Evolutionary conservation across 1,284 basidiomycete species (phyloP).

Genomic region (Irpex rosettiformis): DNA sequence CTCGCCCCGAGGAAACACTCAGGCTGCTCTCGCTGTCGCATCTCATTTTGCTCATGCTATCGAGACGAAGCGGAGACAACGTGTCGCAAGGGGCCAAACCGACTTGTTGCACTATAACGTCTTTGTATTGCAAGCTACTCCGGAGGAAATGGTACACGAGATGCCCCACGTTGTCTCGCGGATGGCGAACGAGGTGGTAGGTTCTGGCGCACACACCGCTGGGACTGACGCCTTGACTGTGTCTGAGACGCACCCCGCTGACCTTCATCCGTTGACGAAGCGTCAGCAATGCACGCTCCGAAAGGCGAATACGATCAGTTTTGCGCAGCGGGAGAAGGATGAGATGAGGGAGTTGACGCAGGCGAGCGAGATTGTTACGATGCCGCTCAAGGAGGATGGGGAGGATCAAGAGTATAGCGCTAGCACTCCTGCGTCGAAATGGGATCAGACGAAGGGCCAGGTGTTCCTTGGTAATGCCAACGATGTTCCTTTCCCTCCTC

Average conservation of each 20-base stretch:
- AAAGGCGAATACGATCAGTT: conserved; percentile 63
- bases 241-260: conserved; percentile 26
- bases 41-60: conserved; percentile 57
- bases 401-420: conserved; percentile 18
- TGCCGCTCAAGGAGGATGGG: conserved; percentile 23
- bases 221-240: conserved; percentile 10
- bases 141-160: conserved; percentile 42
- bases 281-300: conserved; percentile 12
- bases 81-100: conserved; percentile 27
- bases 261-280: conserved; percentile 26
- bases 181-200: conserved; percentile 21
- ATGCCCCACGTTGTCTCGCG: conserved; percentile 48
- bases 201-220: conserved; percentile 11
- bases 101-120: conserved; percentile 77
- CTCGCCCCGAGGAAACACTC: conserved; percentile 56
- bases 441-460: conserved; percentile 56
- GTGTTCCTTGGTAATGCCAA: conserved; percentile 76
- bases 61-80: conserved; percentile 50
- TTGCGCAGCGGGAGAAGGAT: conserved; percentile 77
- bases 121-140: conserved; percentile 72
- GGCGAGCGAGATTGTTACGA: conserved; percentile 73
- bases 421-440: conserved; percentile 39
- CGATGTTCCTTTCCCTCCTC: conserved; percentile 59
- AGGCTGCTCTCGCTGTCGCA: conserved; percentile 54
- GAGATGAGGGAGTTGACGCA: conserved; percentile 89